phyloP scores from a whole-genome alignment of 2,329 filamentous ascomycete genomes.

The Mycogone perniciosa region DNA sequence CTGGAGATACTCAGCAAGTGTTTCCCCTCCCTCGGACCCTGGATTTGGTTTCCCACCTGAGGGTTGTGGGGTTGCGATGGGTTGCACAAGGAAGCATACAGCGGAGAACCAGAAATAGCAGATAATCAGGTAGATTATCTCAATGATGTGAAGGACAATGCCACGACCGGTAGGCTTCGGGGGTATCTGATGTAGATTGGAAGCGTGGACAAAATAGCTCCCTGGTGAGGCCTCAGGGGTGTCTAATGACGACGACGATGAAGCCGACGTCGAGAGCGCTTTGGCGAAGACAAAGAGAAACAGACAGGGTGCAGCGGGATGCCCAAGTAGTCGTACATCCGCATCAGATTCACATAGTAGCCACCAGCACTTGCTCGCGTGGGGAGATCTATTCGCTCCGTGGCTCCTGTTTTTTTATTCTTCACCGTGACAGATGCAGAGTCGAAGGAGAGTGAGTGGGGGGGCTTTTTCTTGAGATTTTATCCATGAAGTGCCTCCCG shows the following conservation, averaged over 20 bases:
- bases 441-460: conserved; percentile 29
- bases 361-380: conserved; percentile 32
- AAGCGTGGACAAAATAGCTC: conserved; percentile 47
- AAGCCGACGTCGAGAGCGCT: conserved; percentile 12
- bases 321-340: conserved; percentile 49
- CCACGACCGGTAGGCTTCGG: conserved; percentile 32
- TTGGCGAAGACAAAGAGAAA: conserved; percentile 49
- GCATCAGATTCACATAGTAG: conserved; percentile 49
- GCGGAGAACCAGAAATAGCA: conserved; percentile 49
- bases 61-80: conserved; percentile 16
- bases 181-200: conserved; percentile 45
- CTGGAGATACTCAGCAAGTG: conserved; percentile 42
- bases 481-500: not conserved
- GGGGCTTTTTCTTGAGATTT: no score
- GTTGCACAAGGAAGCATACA: conserved; percentile 43
- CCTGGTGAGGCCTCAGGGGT: conserved; percentile 19
- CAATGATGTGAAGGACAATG: conserved; percentile 34
- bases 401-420: conserved; percentile 22
- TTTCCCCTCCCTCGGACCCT: conserved; percentile 29
- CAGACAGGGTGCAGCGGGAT: conserved; percentile 42
- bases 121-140: conserved; percentile 37
- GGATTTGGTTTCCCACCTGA: not conserved
- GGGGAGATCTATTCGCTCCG: conserved; percentile 33
- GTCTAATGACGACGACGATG: not conserved
- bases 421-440: conserved; percentile 31